Conservation (phyloP, 768 basidiomycete species). For the Hebeloma cylindrosporum region DNA sequence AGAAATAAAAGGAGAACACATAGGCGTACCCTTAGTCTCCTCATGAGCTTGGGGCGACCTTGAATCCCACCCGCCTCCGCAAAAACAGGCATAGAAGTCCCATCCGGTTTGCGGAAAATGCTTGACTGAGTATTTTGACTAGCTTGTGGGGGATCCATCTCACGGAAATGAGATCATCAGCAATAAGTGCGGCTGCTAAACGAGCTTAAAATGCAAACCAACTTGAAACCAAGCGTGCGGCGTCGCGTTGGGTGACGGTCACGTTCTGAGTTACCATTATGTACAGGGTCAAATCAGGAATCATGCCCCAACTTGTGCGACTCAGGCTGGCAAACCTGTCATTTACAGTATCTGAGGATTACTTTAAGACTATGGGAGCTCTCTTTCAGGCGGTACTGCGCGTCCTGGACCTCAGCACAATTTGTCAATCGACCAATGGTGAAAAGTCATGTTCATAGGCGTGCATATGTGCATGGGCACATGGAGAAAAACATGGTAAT, state of each 20-base stretch:
- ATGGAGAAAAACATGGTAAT: slow-evolving; percentile 45
- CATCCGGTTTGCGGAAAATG: slow-evolving; percentile 38
- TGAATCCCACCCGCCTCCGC: slow-evolving; percentile 55
- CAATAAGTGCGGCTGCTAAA: slow-evolving; percentile 1
- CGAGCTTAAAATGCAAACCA: neutral
- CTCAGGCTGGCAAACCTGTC: too few species aligned
- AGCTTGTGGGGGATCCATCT: slow-evolving; percentile 10
- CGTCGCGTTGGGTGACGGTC: slow-evolving; percentile 12
- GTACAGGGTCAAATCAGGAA: too few species aligned
- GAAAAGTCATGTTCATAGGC: slow-evolving; percentile 24
- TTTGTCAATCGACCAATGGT: neutral
- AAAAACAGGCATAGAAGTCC: slow-evolving; percentile 48
- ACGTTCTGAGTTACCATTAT: slow-evolving; percentile 6
- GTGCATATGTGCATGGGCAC: slow-evolving; percentile 37
- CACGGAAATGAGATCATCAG: slow-evolving; percentile 17
- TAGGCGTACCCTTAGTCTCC: slow-evolving; percentile 48
- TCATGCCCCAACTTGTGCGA: too few species aligned
- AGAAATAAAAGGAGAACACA: slow-evolving; percentile 7
- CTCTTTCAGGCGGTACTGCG: too few species aligned
- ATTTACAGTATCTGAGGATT: too few species aligned
- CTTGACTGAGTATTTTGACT: slow-evolving; percentile 34
- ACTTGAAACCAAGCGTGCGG: neutral
- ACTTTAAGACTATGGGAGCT: too few species aligned
- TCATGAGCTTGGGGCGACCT: slow-evolving; percentile 51
- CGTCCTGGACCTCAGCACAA: neutral